A percentile compares a stretch with the other conserved stretches of the same genome.
These are phyloP conservation scores for Pythium sukuiense DNA, from an alignment of 352 stramenopile genomes.

Conservation along the genomic window DNA sequence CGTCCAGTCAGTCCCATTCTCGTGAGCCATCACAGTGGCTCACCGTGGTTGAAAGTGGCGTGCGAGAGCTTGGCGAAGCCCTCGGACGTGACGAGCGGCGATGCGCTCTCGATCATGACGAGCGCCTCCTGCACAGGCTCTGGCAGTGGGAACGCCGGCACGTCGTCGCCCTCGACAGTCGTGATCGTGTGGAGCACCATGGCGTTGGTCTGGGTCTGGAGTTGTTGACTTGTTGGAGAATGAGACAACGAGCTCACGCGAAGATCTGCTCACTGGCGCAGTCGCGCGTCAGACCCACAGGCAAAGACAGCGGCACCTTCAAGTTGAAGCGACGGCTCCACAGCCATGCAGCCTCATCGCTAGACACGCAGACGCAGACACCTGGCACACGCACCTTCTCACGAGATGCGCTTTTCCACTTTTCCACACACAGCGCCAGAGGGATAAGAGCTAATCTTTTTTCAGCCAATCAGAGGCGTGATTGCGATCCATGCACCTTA, in stretches of 20 bases:
- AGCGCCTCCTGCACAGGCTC: conserved; percentile 61
- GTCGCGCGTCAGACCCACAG: conserved; percentile 1
- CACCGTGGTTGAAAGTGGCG: conserved; percentile 79
- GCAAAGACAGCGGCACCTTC: neutral
- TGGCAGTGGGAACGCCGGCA: conserved; percentile 37
- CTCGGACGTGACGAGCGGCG: conserved; percentile 50
- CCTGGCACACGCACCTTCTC: neutral
- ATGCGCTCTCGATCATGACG: conserved; percentile 53
- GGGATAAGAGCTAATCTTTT: neutral
- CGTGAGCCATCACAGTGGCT: conserved; percentile 9
- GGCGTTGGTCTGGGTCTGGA: conserved; percentile 4
- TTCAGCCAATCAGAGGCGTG: neutral
- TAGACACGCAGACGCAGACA: neutral
- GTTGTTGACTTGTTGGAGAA: conserved; percentile 3
- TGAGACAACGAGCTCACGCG: conserved; percentile 1
- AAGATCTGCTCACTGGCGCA: conserved; percentile 8
- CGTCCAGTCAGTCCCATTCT: neutral
- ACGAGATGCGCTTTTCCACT: neutral
- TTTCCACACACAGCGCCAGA: no score
- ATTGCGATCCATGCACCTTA: neutral
- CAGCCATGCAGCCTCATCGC: neutral
- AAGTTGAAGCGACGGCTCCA: conserved; percentile 6
- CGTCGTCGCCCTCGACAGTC: conserved; percentile 45
- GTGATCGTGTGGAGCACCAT: conserved; percentile 50
- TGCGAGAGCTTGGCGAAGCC: conserved; percentile 74